phyloP scores from a whole-genome alignment of 768 basidiomycete species.

The Rhizopogon roseolus region DNA sequence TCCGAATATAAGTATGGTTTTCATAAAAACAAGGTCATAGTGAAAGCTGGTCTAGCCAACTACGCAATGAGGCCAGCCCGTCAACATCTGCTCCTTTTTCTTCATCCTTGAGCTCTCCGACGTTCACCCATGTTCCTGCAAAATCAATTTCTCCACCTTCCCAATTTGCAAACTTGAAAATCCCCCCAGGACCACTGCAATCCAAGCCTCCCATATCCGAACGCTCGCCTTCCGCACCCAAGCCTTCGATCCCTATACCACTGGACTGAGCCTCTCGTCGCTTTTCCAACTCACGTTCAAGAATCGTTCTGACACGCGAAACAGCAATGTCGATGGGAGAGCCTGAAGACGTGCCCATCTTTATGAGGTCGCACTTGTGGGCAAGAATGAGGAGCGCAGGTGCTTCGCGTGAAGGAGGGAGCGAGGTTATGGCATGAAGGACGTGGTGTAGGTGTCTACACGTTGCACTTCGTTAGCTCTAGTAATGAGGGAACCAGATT shows the following conservation, averaged over 20 bases:
- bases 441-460: slow-evolving; percentile 69
- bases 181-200: slow-evolving; percentile 47
- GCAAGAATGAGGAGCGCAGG: slow-evolving; percentile 67
- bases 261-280: slow-evolving; percentile 58
- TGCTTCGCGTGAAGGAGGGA: slow-evolving; percentile 62
- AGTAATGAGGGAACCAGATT: not conserved
- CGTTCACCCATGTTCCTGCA: slow-evolving; percentile 49
- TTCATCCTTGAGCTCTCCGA: slow-evolving; percentile 27
- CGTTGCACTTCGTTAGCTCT: slow-evolving; percentile 2
- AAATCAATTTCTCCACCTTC: slow-evolving; percentile 79
- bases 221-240: slow-evolving; percentile 64
- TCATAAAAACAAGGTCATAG: slow-evolving; percentile 17
- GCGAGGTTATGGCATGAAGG: slow-evolving; percentile 62
- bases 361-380: slow-evolving; percentile 74
- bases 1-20: not conserved
- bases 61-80: slow-evolving; percentile 38
- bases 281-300: slow-evolving; percentile 84
- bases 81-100: slow-evolving; percentile 32
- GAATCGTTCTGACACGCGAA: slow-evolving; percentile 66
- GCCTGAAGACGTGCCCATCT: slow-evolving; percentile 31
- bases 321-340: slow-evolving; percentile 47
- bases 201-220: slow-evolving; percentile 74
- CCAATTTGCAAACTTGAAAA: slow-evolving; percentile 77
- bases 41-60: slow-evolving; percentile 45
- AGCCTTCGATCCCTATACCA: slow-evolving; percentile 66